Conservation (phyloP, 1,284 basidiomycete species). For the Puccinia horiana region DNA sequence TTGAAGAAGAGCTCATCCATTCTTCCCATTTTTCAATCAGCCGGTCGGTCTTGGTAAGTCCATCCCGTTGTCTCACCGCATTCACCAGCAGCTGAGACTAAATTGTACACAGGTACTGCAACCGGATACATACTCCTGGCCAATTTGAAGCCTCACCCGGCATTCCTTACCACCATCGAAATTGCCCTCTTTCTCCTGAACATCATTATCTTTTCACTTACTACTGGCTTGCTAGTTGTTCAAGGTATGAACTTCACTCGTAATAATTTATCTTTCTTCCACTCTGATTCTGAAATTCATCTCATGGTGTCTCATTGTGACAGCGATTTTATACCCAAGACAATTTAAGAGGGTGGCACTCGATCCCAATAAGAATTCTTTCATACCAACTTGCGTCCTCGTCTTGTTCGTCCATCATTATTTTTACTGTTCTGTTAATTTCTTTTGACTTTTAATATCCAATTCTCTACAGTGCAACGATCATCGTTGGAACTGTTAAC, state of each 20-base stretch:
- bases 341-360: conserved; percentile 34
- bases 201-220: conserved; percentile 13
- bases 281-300: neutral
- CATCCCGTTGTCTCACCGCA: neutral
- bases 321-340: conserved; percentile 32
- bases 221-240: conserved; percentile 19
- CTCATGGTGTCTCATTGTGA: neutral
- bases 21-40: neutral
- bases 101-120: conserved; percentile 12
- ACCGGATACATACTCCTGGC: conserved; percentile 25
- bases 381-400: conserved; percentile 40
- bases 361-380: conserved; percentile 34
- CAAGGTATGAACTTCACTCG: conserved; percentile 5
- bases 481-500: conserved; percentile 37
- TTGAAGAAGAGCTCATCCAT: neutral
- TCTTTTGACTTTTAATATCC: neutral
- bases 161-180: conserved; percentile 23
- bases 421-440: neutral
- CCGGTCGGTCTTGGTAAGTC: conserved; percentile 35
- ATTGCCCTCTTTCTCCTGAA: conserved; percentile 32
- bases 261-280: neutral
- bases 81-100: neutral
- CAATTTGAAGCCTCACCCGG: conserved; percentile 22
- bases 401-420: conserved; percentile 27
- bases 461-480: conserved; percentile 19